Percentiles rank a stretch among this genome's conserved stretches.
These are phyloP conservation scores for Tolypocladium guangdongense DNA, from an alignment of 2,329 filamentous ascomycete genomes.

Conservation along the genomic window DNA sequence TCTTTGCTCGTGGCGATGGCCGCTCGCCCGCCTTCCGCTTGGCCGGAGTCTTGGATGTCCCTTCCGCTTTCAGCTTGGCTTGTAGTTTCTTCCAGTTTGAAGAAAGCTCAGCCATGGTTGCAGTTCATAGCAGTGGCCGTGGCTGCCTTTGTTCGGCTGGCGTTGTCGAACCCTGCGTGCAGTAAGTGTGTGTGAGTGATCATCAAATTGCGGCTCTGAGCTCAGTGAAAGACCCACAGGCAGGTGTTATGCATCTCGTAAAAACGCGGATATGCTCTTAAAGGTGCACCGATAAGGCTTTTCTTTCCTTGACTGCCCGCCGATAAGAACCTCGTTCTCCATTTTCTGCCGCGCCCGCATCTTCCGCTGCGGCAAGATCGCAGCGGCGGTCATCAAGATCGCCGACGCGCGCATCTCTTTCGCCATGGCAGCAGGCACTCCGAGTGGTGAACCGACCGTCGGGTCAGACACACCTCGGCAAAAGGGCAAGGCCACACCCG, in stretches of 20 bases:
- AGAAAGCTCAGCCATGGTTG: conserved; percentile 36
- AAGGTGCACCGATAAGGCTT: neutral
- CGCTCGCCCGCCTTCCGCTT: conserved; percentile 30
- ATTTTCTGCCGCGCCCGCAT: neutral
- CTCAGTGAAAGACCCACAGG: neutral
- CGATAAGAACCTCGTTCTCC: neutral
- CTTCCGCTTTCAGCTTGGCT: conserved; percentile 42
- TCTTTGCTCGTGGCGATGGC: conserved; percentile 16
- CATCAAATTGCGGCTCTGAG: neutral
- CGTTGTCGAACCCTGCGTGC: neutral
- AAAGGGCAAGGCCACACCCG: conserved; percentile 74
- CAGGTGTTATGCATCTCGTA: neutral
- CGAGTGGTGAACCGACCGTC: conserved; percentile 40
- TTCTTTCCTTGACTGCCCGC: neutral
- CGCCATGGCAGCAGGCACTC: conserved; percentile 44
- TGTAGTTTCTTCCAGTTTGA: conserved; percentile 75
- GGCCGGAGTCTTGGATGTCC: conserved; percentile 23
- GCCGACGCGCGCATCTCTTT: conserved; percentile 7
- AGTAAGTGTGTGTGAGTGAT: neutral
- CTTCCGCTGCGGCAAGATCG: neutral
- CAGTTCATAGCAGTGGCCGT: neutral
- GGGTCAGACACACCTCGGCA: conserved; percentile 49
- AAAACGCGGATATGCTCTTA: neutral
- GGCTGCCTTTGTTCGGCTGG: neutral
- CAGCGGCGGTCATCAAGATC: conserved; percentile 12